These are phyloP conservation scores for Nephromyces sp. DNA, from an alignment of 169 alveolate genomes.

Conservation along the genomic window DNA sequence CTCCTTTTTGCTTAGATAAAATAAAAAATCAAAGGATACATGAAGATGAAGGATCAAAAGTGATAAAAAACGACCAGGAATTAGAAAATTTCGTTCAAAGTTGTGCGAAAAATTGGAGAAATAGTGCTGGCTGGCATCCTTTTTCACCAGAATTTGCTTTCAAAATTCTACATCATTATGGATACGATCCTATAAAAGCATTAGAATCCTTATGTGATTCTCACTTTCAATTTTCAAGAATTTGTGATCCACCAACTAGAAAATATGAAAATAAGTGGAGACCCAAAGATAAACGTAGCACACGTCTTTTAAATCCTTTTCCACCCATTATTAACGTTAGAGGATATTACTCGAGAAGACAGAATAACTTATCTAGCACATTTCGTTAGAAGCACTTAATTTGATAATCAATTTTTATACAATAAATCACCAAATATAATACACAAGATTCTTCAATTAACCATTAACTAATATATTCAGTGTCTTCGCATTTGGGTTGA, in stretches of 20 bases:
- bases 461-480: no score
- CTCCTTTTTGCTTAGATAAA: conserved; percentile 63
- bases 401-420: no score
- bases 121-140: conserved; percentile 73
- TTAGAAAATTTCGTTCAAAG: conserved; percentile 61
- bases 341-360: conserved; percentile 25
- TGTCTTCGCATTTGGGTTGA: no score
- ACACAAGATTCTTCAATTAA: no score
- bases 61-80: conserved; percentile 58
- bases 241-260: conserved; percentile 69
- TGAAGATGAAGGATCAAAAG: conserved; percentile 57
- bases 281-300: conserved; percentile 69
- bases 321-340: conserved; percentile 27
- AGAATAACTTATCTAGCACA: not conserved
- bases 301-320: conserved; percentile 42
- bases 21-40: conserved; percentile 45
- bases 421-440: no score
- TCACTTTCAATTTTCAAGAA: conserved; percentile 55
- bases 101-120: conserved; percentile 68
- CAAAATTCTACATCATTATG: conserved; percentile 66
- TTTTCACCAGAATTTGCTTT: conserved; percentile 74
- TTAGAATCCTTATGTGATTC: conserved; percentile 62
- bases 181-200: conserved; percentile 68
- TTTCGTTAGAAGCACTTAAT: no score
- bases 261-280: conserved; percentile 71